Base-by-base conservation (phyloP, 1,284 basidiomycete species). In the Ceratobasidium sp. region DNA sequence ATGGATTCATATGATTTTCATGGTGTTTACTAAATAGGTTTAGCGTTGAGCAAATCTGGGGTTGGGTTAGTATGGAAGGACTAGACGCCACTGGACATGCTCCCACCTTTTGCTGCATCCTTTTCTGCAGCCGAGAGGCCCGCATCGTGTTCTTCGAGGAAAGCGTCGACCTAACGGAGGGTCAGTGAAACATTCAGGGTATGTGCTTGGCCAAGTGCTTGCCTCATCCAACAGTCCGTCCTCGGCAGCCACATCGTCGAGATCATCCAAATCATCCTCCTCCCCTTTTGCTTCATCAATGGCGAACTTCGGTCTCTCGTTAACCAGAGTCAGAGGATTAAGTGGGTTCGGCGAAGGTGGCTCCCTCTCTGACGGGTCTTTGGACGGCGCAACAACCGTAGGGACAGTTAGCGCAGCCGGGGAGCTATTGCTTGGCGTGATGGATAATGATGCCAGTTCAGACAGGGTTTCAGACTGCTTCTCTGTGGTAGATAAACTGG, bases 181-280 rank as follows among this genome's bases (percentile, higher is more conserved):
- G 71, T 62, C 45, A 40, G 32, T 38, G 5, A 22, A 25, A 22
- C 49, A 65, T 43, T 58, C 45, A 69, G 15, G 32, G 40, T 34
- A 68, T 12, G 7, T 35, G 20, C 20, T 47, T 15, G 34, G 57
- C 47, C 25, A 58, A n/a, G n/a, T 34, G 10, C 80, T 69, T 69
- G 90, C 91, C 83, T 96, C 94, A 74, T 95, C 92, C 87, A 96
- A 86, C 57, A 96, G 90, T 65, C 85, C 86, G 75, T 94, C 92
- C 71, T 85, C 85, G 62, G 81, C 84, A 7, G 78, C 84, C 34
- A 81, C 85, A 15, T 76, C 81, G 32, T 84, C 77, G 17, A 74
- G 76, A 40, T 76, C 79, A 25, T 88, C 89, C 8, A 80, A 83
- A 2, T 85, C 85, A 12, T 88, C 87, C 17, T 77, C 79, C 54